A percentile compares a stretch with the other conserved stretches of the same genome.
These are phyloP conservation scores for Cordyceps militaris DNA, from an alignment of 2,329 filamentous ascomycete species.

Conservation along the genomic window DNA sequence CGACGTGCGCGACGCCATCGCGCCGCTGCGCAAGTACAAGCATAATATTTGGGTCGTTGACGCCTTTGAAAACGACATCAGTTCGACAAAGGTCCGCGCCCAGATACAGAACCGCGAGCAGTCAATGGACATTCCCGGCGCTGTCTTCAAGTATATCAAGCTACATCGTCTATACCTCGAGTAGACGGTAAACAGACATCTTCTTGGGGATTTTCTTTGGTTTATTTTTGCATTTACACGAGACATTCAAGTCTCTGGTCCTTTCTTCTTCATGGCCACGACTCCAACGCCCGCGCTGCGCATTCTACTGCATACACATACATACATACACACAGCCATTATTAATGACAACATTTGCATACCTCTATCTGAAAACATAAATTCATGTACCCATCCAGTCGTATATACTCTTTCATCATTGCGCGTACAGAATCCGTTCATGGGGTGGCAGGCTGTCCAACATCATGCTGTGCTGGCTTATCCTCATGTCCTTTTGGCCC, in stretches of 20 bases:
- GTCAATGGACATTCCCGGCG: constrained; percentile 68
- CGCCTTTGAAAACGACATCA: constrained; percentile 59
- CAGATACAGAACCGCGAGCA: constrained; percentile 72
- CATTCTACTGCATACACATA: constrained; percentile 2
- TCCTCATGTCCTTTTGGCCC: constrained; percentile 18
- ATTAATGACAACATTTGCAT: constrained; percentile 8
- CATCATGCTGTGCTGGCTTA: neutral
- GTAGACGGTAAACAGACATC: neutral
- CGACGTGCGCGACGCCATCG: constrained; percentile 79
- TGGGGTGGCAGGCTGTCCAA: neutral
- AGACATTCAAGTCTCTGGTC: neutral
- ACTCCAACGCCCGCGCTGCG: constrained; percentile 1
- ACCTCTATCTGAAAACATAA: constrained; percentile 5
- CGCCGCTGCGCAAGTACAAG: constrained; percentile 73
- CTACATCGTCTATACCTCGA: constrained; percentile 54
- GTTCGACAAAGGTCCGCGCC: constrained; percentile 67
- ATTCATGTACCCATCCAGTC: neutral
- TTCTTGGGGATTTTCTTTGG: neutral
- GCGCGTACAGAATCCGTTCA: constrained; percentile 10
- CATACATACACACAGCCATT: neutral
- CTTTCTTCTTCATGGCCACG: neutral
- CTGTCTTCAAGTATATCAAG: constrained; percentile 68
- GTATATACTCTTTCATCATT: neutral
- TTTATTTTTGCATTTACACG: neutral
- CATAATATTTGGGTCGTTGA: constrained; percentile 77